Conservation (phyloP, 164 flowering plant genomes). For the Hamamelis virginiana region DNA sequence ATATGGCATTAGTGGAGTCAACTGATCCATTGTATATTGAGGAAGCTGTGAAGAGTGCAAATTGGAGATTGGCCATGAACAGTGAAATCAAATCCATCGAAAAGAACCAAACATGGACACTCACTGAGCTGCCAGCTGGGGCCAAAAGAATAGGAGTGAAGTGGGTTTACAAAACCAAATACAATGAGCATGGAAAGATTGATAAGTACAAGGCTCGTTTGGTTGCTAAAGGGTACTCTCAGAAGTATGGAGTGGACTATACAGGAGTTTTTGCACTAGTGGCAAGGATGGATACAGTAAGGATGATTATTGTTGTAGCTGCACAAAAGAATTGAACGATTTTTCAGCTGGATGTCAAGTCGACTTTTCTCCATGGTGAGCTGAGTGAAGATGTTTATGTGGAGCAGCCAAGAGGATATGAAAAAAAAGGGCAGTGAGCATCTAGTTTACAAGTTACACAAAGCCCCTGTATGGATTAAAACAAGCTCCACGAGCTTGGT, state of each 20-base stretch:
- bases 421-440: conserved; percentile 18
- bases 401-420: conserved; percentile 25
- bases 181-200: conserved; percentile 7
- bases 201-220: too few species aligned
- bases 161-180: too few species aligned
- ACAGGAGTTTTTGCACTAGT: conserved; percentile 6
- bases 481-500: too few species aligned
- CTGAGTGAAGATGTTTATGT: conserved; percentile 21
- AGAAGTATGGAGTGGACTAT: too few species aligned
- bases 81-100: conserved; percentile 4
- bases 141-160: conserved; percentile 1
- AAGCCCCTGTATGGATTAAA: conserved; percentile 22
- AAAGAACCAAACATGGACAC: too few species aligned
- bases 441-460: conserved; percentile 19
- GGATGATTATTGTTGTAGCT: background rate
- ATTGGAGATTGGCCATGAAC: background rate
- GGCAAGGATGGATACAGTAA: too few species aligned
- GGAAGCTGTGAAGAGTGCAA: conserved; percentile 5
- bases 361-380: conserved; percentile 1
- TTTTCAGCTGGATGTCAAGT: conserved; percentile 7
- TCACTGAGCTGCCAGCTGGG: too few species aligned
- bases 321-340: conserved; percentile 1
- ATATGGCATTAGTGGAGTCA: conserved; percentile 7
- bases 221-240: too few species aligned
- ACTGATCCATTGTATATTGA: conserved; percentile 10